Conservation (phyloP, 768 basidiomycete genomes). For the Roridomyces roridus region DNA sequence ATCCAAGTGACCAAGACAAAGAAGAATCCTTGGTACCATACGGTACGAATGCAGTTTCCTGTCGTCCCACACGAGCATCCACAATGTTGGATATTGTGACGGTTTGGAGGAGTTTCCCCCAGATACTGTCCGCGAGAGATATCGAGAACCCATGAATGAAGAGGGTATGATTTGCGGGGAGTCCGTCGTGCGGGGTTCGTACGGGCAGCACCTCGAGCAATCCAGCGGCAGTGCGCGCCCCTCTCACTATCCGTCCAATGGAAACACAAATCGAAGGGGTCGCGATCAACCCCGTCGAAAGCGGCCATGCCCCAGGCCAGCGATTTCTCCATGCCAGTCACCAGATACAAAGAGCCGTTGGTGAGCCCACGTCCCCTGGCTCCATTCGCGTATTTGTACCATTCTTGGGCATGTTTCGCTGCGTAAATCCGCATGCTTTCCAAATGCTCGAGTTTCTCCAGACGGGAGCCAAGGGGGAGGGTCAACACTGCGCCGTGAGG, state of each 20-base stretch:
- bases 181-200: neutral
- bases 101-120: neutral
- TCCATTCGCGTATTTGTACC: slow-evolving; percentile 23
- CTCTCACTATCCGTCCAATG: neutral
- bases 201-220: neutral
- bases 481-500: slow-evolving; percentile 25
- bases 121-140: neutral
- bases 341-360: slow-evolving; percentile 24
- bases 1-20: too few relatives aligned
- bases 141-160: slow-evolving; percentile 10
- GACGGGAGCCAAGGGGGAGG: slow-evolving; percentile 19
- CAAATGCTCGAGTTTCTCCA: slow-evolving; percentile 9
- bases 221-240: neutral
- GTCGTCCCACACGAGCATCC: too few relatives aligned
- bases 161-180: neutral
- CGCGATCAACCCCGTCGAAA: too few relatives aligned
- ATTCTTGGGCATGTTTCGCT: slow-evolving; percentile 16
- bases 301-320: slow-evolving; percentile 25
- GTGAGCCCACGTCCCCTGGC: slow-evolving; percentile 7
- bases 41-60: too few relatives aligned
- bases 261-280: too few relatives aligned
- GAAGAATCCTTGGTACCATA: too few relatives aligned
- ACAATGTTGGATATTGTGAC: too few relatives aligned
- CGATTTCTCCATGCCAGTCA: slow-evolving; percentile 28
- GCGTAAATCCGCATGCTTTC: slow-evolving; percentile 13